Percentiles rank a stretch among this genome's conserved stretches.
Evolutionary conservation across 139 green algal species (phyloP).

Genomic region (Micractinium sp.): DNA sequence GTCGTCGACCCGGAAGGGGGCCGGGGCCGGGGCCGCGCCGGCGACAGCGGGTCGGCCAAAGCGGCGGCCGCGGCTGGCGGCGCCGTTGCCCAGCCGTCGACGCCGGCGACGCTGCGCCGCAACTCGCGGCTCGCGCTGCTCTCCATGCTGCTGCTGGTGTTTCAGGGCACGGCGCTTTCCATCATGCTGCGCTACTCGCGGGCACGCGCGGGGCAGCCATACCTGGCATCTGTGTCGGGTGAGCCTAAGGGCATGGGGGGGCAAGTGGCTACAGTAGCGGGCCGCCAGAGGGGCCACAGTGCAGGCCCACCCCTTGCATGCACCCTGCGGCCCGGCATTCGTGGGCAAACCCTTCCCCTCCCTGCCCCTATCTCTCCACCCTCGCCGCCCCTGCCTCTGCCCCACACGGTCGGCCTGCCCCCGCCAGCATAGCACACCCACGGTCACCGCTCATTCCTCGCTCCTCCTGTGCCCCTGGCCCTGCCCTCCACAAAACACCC

Average conservation of each 20-base stretch:
- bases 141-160: conserved; percentile 55
- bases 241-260: background rate
- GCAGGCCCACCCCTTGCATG: too few species aligned
- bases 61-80: background rate
- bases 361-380: background rate
- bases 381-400: background rate
- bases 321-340: too few species aligned
- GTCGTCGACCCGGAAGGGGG: background rate
- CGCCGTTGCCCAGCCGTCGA: background rate
- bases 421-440: background rate
- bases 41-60: background rate
- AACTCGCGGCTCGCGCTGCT: conserved; percentile 28
- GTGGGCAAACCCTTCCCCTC: background rate
- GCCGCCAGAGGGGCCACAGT: too few species aligned
- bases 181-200: conserved; percentile 59
- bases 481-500: too few species aligned
- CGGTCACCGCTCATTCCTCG: background rate
- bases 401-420: background rate
- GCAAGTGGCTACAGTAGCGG: background rate
- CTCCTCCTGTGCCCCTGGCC: background rate
- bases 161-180: conserved; percentile 62
- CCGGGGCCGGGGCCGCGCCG: background rate
- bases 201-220: conserved; percentile 39
- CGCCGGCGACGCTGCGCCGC: background rate
- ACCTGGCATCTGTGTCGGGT: conserved; percentile 60